phyloP scores from a whole-genome alignment of 441 rosid genomes.

The Arabidopsis lyrata region DNA sequence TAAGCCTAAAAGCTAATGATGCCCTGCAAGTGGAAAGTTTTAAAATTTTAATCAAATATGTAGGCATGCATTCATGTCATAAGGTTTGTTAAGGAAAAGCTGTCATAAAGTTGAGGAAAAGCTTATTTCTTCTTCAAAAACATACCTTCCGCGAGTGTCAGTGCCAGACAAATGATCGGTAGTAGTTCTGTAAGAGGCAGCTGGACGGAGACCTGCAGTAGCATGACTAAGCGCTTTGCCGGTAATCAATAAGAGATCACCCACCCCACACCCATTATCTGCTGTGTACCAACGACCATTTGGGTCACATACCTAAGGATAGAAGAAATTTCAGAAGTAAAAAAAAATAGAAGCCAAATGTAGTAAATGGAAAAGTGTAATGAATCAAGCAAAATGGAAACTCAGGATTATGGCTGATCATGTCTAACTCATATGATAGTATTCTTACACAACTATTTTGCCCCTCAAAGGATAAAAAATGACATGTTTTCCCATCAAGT shows the following conservation, averaged over 20 bases:
- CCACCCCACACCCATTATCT: slow-evolving; percentile 74
- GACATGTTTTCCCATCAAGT: slow-evolving; percentile 22
- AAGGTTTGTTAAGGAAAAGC: slow-evolving; percentile 16
- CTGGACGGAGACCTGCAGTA: slow-evolving; percentile 95
- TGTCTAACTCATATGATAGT: slow-evolving; percentile 21
- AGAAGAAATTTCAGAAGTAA: slow-evolving; percentile 37
- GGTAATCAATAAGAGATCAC: slow-evolving; percentile 85
- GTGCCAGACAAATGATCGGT: slow-evolving; percentile 58
- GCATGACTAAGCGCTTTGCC: slow-evolving; percentile 96
- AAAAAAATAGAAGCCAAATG: slow-evolving; percentile 6
- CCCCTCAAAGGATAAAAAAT: slow-evolving; percentile 6
- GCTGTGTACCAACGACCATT: slow-evolving; percentile 96
- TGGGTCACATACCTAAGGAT: slow-evolving; percentile 87
- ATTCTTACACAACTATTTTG: slow-evolving; percentile 26
- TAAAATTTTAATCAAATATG: slow-evolving; percentile 21
- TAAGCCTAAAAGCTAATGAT: slow-evolving; percentile 85
- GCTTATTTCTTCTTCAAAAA: slow-evolving; percentile 22
- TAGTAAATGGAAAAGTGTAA: not conserved
- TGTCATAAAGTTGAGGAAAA: slow-evolving; percentile 10
- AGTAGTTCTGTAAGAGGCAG: slow-evolving; percentile 74
- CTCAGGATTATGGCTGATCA: slow-evolving; percentile 28
- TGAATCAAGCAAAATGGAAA: slow-evolving; percentile 24
- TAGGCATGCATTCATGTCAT: slow-evolving; percentile 31
- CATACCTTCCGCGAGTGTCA: slow-evolving; percentile 79
- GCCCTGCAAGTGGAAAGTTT: slow-evolving; percentile 60